Base-by-base conservation (phyloP, 257 asterid genomes). In the Solanum ahanhuiri region DNA sequence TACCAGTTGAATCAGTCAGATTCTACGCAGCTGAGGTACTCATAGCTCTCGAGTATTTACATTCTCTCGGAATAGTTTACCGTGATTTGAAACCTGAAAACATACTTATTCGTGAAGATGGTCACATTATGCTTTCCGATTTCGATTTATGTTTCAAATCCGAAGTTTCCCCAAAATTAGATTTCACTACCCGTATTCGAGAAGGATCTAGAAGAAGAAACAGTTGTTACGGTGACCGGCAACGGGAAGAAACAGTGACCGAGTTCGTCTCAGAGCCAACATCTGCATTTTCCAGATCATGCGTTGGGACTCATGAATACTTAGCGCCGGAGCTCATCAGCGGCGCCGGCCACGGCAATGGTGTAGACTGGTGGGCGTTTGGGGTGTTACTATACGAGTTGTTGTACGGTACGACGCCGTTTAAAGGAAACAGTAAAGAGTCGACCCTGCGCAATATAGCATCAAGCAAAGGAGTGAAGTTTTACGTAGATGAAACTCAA, bases 321-420 rank as follows among this genome's bases (percentile, higher is more conserved):
- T 54, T 96, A 12, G 95, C 98, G 70, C 98, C 99, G 81, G 98
- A 96, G 89, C 4, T 96, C 12, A 93, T 96, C 0, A 54, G 75
- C 83, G 96, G 98, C 1, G 86, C 86, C 90, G 99, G 99, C 25
- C 98, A 95, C 87, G 98, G 99, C 0, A 96, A 93, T 89, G 98
- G 99, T 1, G 99, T 96, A 2, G 99, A 96, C 71, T 96, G 98
- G 99, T 96, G 99, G 98, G 99, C 98, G 1, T 95, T 96, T 33
- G 98, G 99, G 83, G 93, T 96, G 1, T 85, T 96, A 86, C 86
- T 95, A 0, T 96, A 93, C 84, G 99, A 96, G 84, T 86, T 96
- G 4, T 11, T 96, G 54, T 87, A 88, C 63, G 99, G 99, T 0
- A 89, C 93, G 82, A 96, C 99, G 51, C 98, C 98, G 88, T 96